A percentile compares a stretch with the other conserved stretches of the same genome.
Conservation (phyloP, 306 rosid species). For the Vicia sativa region DNA sequence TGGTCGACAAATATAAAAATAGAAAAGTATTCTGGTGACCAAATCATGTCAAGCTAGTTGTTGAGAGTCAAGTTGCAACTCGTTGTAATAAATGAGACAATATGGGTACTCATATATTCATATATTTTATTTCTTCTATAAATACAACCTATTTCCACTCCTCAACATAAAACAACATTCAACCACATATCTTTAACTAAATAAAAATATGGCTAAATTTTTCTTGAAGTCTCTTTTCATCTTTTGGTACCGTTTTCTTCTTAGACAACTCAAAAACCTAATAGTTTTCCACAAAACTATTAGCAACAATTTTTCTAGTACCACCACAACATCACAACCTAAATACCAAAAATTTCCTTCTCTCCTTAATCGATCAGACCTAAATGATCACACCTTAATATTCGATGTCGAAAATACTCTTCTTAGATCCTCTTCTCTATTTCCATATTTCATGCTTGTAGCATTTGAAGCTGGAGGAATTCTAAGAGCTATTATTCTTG, state of each 20-base stretch:
- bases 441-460: slow-evolving; percentile 87
- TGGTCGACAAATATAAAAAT: slow-evolving; percentile 28
- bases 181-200: neutral
- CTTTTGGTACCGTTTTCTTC: slow-evolving; percentile 59
- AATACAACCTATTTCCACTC: slow-evolving; percentile 2
- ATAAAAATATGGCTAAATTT: slow-evolving; percentile 35
- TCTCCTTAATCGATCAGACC: slow-evolving; percentile 49
- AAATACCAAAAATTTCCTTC: slow-evolving; percentile 49
- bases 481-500: slow-evolving; percentile 52
- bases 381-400: slow-evolving; percentile 50
- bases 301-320: slow-evolving; percentile 37
- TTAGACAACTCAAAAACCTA: slow-evolving; percentile 45
- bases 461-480: slow-evolving; percentile 83
- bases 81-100: slow-evolving; percentile 36
- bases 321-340: slow-evolving; percentile 22
- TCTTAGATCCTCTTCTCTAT: slow-evolving; percentile 57
- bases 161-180: neutral
- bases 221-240: slow-evolving; percentile 56
- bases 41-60: slow-evolving; percentile 26
- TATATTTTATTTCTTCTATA: slow-evolving; percentile 35
- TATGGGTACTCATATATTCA: slow-evolving; percentile 29
- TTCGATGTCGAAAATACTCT: slow-evolving; percentile 73
- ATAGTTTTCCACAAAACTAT: slow-evolving; percentile 41
- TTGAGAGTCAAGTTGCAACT: slow-evolving; percentile 28
- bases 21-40: neutral